Evolutionary conservation across 768 basidiomycete species (phyloP).

Genomic region (Leccinum ochraceum): DNA sequence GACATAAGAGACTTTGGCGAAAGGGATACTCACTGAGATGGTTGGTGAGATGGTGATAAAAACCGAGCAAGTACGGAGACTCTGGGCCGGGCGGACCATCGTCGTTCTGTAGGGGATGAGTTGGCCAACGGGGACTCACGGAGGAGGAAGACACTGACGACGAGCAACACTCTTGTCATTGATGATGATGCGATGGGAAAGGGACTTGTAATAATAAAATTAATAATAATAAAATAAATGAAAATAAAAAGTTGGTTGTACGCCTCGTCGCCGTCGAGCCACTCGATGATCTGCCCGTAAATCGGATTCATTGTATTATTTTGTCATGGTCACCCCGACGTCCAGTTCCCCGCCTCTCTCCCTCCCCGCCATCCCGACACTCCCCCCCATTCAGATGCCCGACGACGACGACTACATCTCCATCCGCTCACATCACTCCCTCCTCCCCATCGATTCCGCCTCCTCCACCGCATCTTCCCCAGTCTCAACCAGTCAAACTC

Average conservation of each 20-base stretch:
- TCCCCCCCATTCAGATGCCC: conserved; percentile 48
- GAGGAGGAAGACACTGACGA: conserved; percentile 36
- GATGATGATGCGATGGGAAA: neutral
- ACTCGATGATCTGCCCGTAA: conserved; percentile 12
- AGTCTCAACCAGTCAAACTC: conserved; percentile 13
- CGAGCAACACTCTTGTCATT: conserved; percentile 41
- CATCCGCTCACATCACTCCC: conserved; percentile 25
- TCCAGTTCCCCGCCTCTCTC: conserved; percentile 26
- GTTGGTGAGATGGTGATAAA: conserved; percentile 61
- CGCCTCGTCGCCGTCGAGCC: conserved; percentile 13
- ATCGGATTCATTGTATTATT: conserved; percentile 13
- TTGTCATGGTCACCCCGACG: conserved; percentile 23
- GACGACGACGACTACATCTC: conserved; percentile 27
- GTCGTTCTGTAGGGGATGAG: conserved; percentile 58
- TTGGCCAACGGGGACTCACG: neutral
- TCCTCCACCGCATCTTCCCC: conserved; percentile 46
- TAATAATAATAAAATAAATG: neutral
- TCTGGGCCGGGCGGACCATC: conserved; percentile 76
- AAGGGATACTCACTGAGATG: conserved; percentile 50
- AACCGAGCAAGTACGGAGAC: conserved; percentile 74
- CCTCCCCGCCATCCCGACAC: conserved; percentile 40
- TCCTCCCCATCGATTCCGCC: conserved; percentile 41
- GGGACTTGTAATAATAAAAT: neutral
- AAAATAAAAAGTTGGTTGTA: conserved; percentile 8
- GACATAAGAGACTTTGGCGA: conserved; percentile 14